Evolutionary conservation across 495 filamentous ascomycete genomes (phyloP).

Genomic region (Acidomyces sp.): DNA sequence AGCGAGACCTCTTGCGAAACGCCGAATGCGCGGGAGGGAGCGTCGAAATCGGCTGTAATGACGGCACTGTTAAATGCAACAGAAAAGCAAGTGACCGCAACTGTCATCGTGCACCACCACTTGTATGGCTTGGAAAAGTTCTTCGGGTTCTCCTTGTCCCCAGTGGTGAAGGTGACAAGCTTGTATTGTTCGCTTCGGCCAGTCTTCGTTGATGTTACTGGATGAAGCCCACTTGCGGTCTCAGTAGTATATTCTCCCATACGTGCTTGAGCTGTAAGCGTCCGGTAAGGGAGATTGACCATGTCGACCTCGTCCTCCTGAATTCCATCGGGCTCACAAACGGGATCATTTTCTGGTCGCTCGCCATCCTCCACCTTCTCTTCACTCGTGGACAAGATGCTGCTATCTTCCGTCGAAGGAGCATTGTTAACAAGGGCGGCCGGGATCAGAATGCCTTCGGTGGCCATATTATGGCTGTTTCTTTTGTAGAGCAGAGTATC

Average conservation of each 20-base stretch:
- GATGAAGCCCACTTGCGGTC: slow-evolving; percentile 42
- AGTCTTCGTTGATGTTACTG: slow-evolving; percentile 38
- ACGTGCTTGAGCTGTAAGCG: slow-evolving; percentile 44
- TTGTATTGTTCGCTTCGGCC: slow-evolving; percentile 32
- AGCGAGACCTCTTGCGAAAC: slow-evolving; percentile 55
- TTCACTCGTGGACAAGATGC: no score
- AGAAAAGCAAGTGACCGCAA: slow-evolving; percentile 50
- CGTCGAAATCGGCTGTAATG: slow-evolving; percentile 54
- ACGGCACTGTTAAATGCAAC: slow-evolving; percentile 52
- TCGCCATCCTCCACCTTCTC: no score
- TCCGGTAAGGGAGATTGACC: slow-evolving; percentile 49
- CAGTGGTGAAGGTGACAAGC: slow-evolving; percentile 19
- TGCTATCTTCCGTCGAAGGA: no score
- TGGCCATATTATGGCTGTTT: no score
- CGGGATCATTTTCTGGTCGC: no score
- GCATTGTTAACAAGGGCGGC: no score
- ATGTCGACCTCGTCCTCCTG: slow-evolving; percentile 21
- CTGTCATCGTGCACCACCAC: slow-evolving; percentile 57
- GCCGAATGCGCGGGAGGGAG: slow-evolving; percentile 45
- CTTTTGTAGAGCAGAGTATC: no score
- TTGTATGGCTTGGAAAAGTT: slow-evolving; percentile 40
- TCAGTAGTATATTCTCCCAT: slow-evolving; percentile 53
- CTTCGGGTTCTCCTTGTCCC: slow-evolving; percentile 25
- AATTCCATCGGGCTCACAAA: no score
- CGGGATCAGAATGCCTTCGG: no score